Evolutionary conservation across 2,329 filamentous ascomycete species (phyloP).

Genomic region (Chrysoporthe puriensis): DNA sequence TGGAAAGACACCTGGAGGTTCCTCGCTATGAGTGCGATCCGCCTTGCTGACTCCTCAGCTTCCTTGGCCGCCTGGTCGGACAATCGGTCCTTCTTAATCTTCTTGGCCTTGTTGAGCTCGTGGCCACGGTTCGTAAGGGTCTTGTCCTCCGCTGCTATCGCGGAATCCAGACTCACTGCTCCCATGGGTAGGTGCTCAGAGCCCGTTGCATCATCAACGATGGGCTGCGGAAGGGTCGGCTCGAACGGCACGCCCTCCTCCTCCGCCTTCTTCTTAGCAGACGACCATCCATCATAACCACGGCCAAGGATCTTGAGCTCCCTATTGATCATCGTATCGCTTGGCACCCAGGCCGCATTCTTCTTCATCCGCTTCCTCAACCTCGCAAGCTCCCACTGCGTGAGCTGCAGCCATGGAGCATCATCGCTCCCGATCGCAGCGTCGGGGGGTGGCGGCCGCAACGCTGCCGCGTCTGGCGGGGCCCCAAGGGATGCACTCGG

Average conservation of each 20-base stretch:
- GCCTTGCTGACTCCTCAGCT: conserved; percentile 47
- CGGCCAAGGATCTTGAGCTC: conserved; percentile 74
- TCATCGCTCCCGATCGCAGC: conserved; percentile 61
- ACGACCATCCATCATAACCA: conserved; percentile 63
- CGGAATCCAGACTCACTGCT: conserved; percentile 59
- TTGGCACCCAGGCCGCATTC: conserved; percentile 83
- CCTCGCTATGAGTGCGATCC: conserved; percentile 37
- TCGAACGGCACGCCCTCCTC: conserved; percentile 67
- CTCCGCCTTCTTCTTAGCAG: conserved; percentile 67
- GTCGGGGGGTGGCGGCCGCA: conserved; percentile 63
- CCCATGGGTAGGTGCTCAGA: conserved; percentile 60
- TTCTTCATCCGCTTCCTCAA: conserved; percentile 89
- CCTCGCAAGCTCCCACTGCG: conserved; percentile 66
- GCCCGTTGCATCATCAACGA: conserved; percentile 55
- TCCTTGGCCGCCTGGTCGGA: conserved; percentile 66
- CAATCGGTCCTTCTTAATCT: conserved; percentile 68
- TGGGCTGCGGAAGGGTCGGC: conserved; percentile 44
- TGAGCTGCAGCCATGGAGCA: conserved; percentile 69
- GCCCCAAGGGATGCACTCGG: conserved; percentile 2
- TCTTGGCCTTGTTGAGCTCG: conserved; percentile 79
- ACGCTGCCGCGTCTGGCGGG: conserved; percentile 36
- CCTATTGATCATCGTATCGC: conserved; percentile 81
- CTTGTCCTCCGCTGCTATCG: conserved; percentile 62
- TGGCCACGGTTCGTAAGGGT: conserved; percentile 73
- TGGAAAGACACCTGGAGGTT: conserved; percentile 35